Percentiles rank a stretch among this genome's conserved stretches.
Evolutionary conservation across 2,329 filamentous ascomycete species (phyloP).

Genomic region (Aspergillus piperis): DNA sequence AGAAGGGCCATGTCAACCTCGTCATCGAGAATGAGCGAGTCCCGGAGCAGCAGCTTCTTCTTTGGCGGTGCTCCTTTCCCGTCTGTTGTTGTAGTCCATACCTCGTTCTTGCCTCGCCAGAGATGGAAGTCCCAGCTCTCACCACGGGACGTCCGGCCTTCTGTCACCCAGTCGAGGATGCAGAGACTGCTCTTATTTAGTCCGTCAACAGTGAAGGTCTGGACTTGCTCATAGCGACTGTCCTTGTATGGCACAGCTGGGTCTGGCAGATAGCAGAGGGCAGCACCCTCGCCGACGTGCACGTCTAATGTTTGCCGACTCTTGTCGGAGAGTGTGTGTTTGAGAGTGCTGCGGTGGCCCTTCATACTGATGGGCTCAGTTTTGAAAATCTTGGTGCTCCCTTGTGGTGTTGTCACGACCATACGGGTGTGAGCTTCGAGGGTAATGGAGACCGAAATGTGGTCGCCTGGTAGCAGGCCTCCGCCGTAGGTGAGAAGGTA

Average conservation of each 20-base stretch:
- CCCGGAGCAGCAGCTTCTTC: conserved; percentile 73
- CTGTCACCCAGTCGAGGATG: conserved; percentile 90
- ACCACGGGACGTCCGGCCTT: conserved; percentile 78
- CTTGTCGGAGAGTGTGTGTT: conserved; percentile 33
- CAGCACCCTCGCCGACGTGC: conserved; percentile 50
- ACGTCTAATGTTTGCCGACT: conserved; percentile 55
- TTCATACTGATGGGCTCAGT: conserved; percentile 50
- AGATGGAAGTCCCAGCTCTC: conserved; percentile 82
- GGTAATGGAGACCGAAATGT: conserved; percentile 70
- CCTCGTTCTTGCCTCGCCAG: conserved; percentile 84
- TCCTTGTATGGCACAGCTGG: conserved; percentile 87
- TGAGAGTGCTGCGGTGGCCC: conserved; percentile 44
- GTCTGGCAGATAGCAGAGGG: conserved; percentile 73
- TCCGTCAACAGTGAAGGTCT: conserved; percentile 67
- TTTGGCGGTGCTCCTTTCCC: conserved; percentile 31
- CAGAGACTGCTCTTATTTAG: conserved; percentile 62
- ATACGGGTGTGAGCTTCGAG: conserved; percentile 68
- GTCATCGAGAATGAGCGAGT: conserved; percentile 74
- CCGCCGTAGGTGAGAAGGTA: conserved; percentile 95
- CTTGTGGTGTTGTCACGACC: conserved; percentile 62
- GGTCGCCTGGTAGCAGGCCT: conserved; percentile 85
- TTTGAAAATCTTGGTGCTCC: conserved; percentile 96
- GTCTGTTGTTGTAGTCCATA: conserved; percentile 44
- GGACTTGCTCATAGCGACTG: conserved; percentile 81
- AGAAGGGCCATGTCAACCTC: conserved; percentile 37